Conservation (phyloP, 371 early-diverging fungal genomes). For the Rhizopus arrhizus region DNA sequence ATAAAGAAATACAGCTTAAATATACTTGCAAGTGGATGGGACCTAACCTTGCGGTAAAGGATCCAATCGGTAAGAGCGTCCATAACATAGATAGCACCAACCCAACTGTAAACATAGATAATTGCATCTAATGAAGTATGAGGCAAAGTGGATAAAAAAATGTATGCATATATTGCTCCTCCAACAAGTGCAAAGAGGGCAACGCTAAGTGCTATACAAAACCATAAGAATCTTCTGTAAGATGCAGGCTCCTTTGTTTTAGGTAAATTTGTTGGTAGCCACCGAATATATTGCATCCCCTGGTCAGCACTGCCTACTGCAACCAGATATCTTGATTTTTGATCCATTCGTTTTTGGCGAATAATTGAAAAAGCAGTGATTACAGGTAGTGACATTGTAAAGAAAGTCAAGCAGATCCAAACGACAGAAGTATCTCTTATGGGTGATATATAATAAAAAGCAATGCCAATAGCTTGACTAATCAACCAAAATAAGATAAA, state of each 20-base stretch:
- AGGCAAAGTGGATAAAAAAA: constrained; percentile 57
- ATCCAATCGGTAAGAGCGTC: constrained; percentile 69
- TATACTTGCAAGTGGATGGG: constrained; percentile 67
- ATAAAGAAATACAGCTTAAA: constrained; percentile 76
- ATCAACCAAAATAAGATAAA: constrained; percentile 68
- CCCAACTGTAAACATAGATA: constrained; percentile 75
- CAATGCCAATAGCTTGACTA: constrained; percentile 58
- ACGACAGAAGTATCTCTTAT: constrained; percentile 58
- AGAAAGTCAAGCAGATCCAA: constrained; percentile 72
- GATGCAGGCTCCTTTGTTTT: constrained; percentile 66
- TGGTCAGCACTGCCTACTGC: not conserved
- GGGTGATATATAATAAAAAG: constrained; percentile 52
- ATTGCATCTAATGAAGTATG: constrained; percentile 64
- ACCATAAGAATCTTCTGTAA: constrained; percentile 75
- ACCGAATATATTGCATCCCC: constrained; percentile 27
- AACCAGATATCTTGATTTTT: constrained; percentile 12
- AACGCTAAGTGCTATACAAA: constrained; percentile 64
- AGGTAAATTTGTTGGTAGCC: constrained; percentile 21
- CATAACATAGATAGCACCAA: constrained; percentile 65
- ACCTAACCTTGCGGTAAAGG: constrained; percentile 62
- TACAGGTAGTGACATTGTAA: constrained; percentile 71
- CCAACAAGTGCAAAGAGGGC: constrained; percentile 66
- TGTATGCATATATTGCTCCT: constrained; percentile 71
- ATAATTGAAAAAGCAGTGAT: constrained; percentile 65
- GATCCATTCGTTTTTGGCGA: constrained; percentile 38